Percentiles rank a stretch among this genome's conserved stretches.
phyloP scores from a whole-genome alignment of 2,329 filamentous ascomycete genomes.

The Xylogone sp. region DNA sequence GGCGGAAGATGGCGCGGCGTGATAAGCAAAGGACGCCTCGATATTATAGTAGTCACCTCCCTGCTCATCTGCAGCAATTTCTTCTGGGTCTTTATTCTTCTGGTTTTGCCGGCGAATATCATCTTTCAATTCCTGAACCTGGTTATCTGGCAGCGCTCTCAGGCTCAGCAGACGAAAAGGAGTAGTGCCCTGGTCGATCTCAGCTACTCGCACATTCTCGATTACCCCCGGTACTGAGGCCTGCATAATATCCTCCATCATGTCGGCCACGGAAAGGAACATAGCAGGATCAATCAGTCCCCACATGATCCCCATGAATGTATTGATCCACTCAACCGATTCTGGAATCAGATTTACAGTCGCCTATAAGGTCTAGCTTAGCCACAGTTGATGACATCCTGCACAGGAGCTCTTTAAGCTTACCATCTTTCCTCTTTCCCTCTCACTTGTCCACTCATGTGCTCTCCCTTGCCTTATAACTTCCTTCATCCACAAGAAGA shows the following conservation, averaged over 20 bases:
- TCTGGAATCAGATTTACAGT: slow-evolving; percentile 88
- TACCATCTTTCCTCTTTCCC: slow-evolving; percentile 75
- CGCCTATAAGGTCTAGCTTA: slow-evolving; percentile 43
- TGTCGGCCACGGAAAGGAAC: slow-evolving; percentile 83
- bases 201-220: slow-evolving; percentile 90
- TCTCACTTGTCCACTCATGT: slow-evolving; percentile 84
- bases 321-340: slow-evolving; percentile 96
- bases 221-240: slow-evolving; percentile 88
- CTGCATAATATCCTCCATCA: slow-evolving; percentile 93
- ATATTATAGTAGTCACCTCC: slow-evolving; percentile 92
- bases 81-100: slow-evolving; percentile 79
- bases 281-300: slow-evolving; percentile 92
- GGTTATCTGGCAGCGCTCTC: slow-evolving; percentile 76
- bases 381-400: not conserved
- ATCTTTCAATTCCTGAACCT: slow-evolving; percentile 78
- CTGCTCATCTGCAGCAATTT: slow-evolving; percentile 83
- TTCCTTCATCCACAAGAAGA: slow-evolving; percentile 89
- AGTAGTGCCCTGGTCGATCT: slow-evolving; percentile 91
- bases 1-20: slow-evolving; percentile 70
- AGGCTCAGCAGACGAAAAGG: slow-evolving; percentile 85
- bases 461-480: slow-evolving; percentile 77
- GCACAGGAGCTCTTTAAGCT: no score
- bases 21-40: slow-evolving; percentile 86
- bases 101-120: slow-evolving; percentile 75
- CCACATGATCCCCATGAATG: slow-evolving; percentile 79